Evolutionary conservation across 2,329 filamentous ascomycete species (phyloP).

Genomic region (Neonectria neomacrospora): DNA sequence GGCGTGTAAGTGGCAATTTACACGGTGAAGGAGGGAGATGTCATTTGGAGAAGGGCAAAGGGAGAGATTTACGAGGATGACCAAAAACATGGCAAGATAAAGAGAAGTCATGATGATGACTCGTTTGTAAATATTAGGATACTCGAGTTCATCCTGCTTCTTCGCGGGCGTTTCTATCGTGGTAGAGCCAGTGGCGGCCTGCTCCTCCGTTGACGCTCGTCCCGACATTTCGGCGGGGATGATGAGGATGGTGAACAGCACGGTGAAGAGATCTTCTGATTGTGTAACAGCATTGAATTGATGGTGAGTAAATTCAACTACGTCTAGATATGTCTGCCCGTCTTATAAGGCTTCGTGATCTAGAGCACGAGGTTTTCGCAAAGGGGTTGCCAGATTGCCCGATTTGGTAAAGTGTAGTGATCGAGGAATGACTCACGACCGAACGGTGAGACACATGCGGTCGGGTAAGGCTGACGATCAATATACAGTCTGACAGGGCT

Average conservation of each 20-base stretch:
- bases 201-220: not conserved
- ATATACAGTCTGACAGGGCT: too few relatives aligned
- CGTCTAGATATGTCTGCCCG: not conserved
- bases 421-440: conserved; percentile 1
- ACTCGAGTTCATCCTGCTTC: conserved; percentile 18
- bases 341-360: not conserved
- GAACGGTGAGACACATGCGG: not conserved
- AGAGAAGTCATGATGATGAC: conserved; percentile 50
- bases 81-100: conserved; percentile 53
- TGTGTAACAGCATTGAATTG: not conserved
- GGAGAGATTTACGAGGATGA: conserved; percentile 47
- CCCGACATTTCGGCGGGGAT: not conserved
- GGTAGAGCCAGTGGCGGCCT: conserved; percentile 15
- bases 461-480: too few relatives aligned
- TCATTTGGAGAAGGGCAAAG: accelerated
- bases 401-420: not conserved
- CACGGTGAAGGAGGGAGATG: not conserved
- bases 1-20: conserved; percentile 3
- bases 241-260: not conserved
- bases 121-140: conserved; percentile 39
- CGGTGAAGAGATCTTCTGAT: not conserved
- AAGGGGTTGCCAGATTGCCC: not conserved
- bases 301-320: not conserved
- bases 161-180: not conserved
- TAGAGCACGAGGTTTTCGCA: not conserved